These are phyloP conservation scores for Venturia aucupariae DNA, from an alignment of 2,329 filamentous ascomycete species.

Conservation along the genomic window DNA sequence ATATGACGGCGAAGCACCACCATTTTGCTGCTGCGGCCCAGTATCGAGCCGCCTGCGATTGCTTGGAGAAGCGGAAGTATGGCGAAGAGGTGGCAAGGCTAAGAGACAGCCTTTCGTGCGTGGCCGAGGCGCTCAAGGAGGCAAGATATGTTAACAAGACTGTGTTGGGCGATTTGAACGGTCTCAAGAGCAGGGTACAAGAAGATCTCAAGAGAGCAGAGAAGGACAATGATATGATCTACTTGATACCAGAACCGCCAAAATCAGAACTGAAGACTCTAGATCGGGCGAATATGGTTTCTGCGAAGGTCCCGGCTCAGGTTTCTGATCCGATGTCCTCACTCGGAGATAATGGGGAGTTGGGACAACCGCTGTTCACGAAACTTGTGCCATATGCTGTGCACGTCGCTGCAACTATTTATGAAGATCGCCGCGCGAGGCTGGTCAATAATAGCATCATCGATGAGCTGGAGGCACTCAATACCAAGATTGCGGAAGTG, in stretches of 20 bases:
- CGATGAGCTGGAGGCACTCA: slow-evolving; percentile 72
- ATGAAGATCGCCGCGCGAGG: slow-evolving; percentile 84
- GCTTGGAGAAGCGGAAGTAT: slow-evolving; percentile 85
- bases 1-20: slow-evolving; percentile 93
- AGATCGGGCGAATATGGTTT: slow-evolving; percentile 82
- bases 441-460: slow-evolving; percentile 83
- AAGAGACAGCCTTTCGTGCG: slow-evolving; percentile 70
- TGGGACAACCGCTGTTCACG: slow-evolving; percentile 78
- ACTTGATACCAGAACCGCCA: slow-evolving; percentile 72
- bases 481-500: slow-evolving; percentile 66
- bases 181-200: slow-evolving; percentile 69
- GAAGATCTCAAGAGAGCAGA: slow-evolving; percentile 89
- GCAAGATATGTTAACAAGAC: slow-evolving; percentile 70
- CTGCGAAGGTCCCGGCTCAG: slow-evolving; percentile 68
- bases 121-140: slow-evolving; percentile 80
- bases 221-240: slow-evolving; percentile 94
- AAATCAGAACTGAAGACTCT: slow-evolving; percentile 81
- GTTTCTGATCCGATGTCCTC: slow-evolving; percentile 71
- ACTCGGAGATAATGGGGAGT: slow-evolving; percentile 68
- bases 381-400: slow-evolving; percentile 93
- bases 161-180: slow-evolving; percentile 73
- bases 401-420: slow-evolving; percentile 89
- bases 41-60: slow-evolving; percentile 82
- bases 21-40: slow-evolving; percentile 95
- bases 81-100: slow-evolving; percentile 89